Conservation (phyloP, 164 flowering plant genomes). For the Nelumbo lutea region DNA sequence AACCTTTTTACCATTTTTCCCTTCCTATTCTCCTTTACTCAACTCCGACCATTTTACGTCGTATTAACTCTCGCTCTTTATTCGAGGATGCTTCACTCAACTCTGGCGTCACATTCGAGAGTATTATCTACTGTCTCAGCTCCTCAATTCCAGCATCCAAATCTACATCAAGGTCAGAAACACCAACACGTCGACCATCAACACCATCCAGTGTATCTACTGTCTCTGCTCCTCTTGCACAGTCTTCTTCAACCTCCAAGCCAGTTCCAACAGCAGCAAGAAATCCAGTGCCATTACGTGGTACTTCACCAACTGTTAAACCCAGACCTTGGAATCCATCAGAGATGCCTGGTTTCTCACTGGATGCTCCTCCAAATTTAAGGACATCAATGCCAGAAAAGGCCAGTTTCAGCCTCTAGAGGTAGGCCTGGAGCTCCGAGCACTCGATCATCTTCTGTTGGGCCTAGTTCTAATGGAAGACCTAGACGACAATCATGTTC, state of each 20-base stretch:
- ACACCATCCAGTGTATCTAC: conserved; percentile 37
- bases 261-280: conserved; percentile 24
- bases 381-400: too few species aligned
- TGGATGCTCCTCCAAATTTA: too few species aligned
- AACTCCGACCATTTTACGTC: too few species aligned
- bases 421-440: conserved; percentile 58
- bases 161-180: conserved; percentile 40
- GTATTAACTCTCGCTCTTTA: too few species aligned
- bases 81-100: too few species aligned
- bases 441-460: conserved; percentile 47
- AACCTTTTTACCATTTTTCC: too few species aligned
- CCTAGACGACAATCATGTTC: too few species aligned
- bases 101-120: too few species aligned
- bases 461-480: too few species aligned
- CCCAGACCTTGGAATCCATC: conserved; percentile 81
- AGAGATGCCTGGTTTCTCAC: conserved; percentile 14
- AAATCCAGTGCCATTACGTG: too few species aligned
- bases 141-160: conserved; percentile 21
- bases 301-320: conserved; percentile 27
- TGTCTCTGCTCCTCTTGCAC: conserved; percentile 31
- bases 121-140: conserved; percentile 1
- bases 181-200: conserved; percentile 53
- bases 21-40: too few species aligned
- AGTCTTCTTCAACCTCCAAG: conserved; percentile 43
- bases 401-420: too few species aligned